Evolutionary conservation across 1,139 yeast genomes (phyloP), one percentile per base, ranked within the genome.

Genomic region (Pichia sp.): DNA sequence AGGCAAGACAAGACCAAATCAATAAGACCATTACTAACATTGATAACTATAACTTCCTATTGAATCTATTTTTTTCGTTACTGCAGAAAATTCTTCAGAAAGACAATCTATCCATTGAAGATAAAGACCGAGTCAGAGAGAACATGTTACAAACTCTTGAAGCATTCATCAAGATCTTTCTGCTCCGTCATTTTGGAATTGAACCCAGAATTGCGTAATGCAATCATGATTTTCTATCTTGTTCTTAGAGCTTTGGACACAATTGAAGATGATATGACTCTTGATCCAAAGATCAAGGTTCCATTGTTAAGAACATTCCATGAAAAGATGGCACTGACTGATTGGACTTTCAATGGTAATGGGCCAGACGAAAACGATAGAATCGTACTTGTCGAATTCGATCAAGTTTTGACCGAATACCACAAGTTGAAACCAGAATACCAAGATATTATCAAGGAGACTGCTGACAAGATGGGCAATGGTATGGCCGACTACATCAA

Each of bases 401-500:
- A 81, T 47, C 55, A 56, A 23, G 71, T 93, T 30, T 66, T 88
- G 51, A 52, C 62, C 9, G 94, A 86, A 55, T 87, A 69, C 59
- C 87, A 81, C 55, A 67, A 67, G 44, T 69, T 91, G 51, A 77
- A 78, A 52, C 77, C 86, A 4, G 77, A 70, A 43, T 88, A 86
- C 58, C 93, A 82, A 61, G 81, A 72, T 38, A 80, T 88, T 29
- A 76, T 91, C 49, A 72, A 70, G 49, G 85, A 81, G 44, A 84
- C 86, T 50, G 77, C 96, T 34, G 52, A 66, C 37, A 70, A 79
- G 56, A 91, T 91, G 98, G 97, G 97, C 38, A 78, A 84, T 48
- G 98, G 98, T 39, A 91, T 91, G 99, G 97, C 97, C 22, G 91
- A 85, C 53, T 91, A 88, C 59, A 80, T 86, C 39, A 67, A 74